Evolutionary conservation across 345 rosid species (phyloP), one percentile per base, ranked within the genome.

Genomic region (Excoecaria agallocha): DNA sequence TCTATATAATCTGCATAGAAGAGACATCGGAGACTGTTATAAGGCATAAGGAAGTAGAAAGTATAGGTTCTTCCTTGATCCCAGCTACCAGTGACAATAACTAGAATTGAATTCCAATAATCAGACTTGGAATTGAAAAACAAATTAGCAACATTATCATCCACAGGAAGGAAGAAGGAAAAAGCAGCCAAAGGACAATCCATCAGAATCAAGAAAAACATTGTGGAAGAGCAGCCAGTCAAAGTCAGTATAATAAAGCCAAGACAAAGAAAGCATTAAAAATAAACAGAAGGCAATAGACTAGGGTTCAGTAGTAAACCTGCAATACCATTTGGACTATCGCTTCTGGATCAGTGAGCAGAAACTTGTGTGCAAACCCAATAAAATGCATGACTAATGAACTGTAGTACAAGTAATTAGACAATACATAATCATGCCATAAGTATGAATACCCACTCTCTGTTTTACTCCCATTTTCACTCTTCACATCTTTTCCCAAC

Each of bases 281-380:
- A 37, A 43, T 16, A 83, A 74, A 16, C 49, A 30, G 60, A 64
- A 35, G 25, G 74, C 39, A 8, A n/a, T n/a, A n/a, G n/a, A 46
- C 20, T 17, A 55, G 12, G 65, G 71, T 41, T 54, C 71, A 76
- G 79, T 79, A 65, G 66, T 89, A 61, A 48, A 94, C 98, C 98
- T 92, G 91, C 75, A 87, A 81, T 51, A 89, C 89, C 98, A 94
- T 94, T 84, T 89, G 93, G 57, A 89, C 87, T 70, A 92, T 83
- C 74, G 74, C 69, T 76, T 87, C 94, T 35, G 97, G 91, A 85
- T 94, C 93, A 12, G 84, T 74, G 78, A 90, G 98, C 82, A 94
- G 97, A 82, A 94, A 94, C 87, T 90, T 94, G 88, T 92, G 98
- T 7, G 95, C 95, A 78, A 94, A 94, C 63, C 96, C 97, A 68